Evolutionary conservation across 345 rosid species (phyloP), one percentile per base, ranked within the genome.

Genomic region (Dovyalis caffra): DNA sequence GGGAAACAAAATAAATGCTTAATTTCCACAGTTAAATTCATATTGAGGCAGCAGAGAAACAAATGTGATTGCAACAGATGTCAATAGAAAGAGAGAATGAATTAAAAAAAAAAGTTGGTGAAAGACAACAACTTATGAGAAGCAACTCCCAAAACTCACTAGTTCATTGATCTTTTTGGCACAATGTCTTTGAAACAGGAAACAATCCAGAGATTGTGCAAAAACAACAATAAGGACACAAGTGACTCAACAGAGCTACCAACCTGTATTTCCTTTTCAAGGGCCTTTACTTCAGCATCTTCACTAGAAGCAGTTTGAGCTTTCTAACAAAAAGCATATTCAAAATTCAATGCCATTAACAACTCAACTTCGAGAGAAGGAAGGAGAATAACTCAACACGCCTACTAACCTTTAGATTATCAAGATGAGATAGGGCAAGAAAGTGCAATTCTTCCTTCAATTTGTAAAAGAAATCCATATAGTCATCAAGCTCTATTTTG

Each of bases 261-360:
- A 70, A 95, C 99, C 98, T 85, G 79, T 81, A 95, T 86, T 82
- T 93, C 97, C 83, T 67, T 66, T 56, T 82, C 87, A 65, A 74
- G 79, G 78, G 79, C 83, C 78, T 86, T 45, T 31, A 79, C 67
- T 34, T 83, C 76, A 26, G 73, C 78, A 76, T 76, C 88, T 69
- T 85, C 85, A 57, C 77, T 78, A 78, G 70, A 76, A 74, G 66
- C 38, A 73, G 79, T 80, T 79, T 38, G 85, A 79, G 86, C 86
- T 80, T 86, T 84, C 98, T 95, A 86, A 71, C 64, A 80, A 68
- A 78, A 77, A 28, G 15, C 67, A 86, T 29, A 65, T 80, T 68
- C 82, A 82, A 86, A 77, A 58, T 76, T 64, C 32, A 76, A 74
- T 66, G 72, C 38, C 51, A 64, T 40, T 33, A 62, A 45, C 29